Conservation (phyloP, 2,329 filamentous ascomycete genomes). For the Aureobasidium sp. region DNA sequence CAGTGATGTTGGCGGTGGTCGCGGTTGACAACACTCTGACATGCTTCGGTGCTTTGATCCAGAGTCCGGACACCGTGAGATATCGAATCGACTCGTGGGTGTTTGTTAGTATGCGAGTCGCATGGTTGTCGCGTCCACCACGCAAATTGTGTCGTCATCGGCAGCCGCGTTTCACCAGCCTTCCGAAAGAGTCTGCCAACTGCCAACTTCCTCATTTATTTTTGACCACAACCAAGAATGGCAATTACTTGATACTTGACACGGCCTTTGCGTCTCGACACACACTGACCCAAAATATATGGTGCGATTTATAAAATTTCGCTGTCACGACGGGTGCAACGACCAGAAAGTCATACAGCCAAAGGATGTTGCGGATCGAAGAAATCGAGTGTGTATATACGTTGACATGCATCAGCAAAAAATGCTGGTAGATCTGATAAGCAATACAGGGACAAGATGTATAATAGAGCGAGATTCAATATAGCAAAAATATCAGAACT, state of each 20-base stretch:
- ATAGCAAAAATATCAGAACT: neutral
- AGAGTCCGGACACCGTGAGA: neutral
- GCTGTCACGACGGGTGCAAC: neutral
- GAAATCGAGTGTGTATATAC: neutral
- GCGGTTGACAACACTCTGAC: slow-evolving; percentile 4
- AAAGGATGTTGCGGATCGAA: neutral
- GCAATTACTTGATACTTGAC: too few species aligned
- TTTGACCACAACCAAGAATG: neutral
- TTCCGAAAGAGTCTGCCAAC: neutral
- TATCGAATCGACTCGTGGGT: neutral
- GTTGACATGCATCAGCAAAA: neutral
- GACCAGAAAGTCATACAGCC: neutral
- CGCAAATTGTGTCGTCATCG: slow-evolving; percentile 6
- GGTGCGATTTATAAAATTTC: neutral
- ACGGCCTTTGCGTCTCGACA: neutral
- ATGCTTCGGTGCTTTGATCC: neutral
- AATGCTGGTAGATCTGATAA: neutral
- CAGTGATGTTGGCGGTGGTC: slow-evolving; percentile 12
- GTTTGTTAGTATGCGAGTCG: neutral
- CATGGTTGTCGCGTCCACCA: neutral
- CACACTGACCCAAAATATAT: neutral
- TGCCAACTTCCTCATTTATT: slow-evolving; percentile 3
- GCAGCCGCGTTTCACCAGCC: slow-evolving; percentile 4
- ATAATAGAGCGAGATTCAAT: neutral
- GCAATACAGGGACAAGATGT: neutral